A percentile compares a stretch with the other conserved stretches of the same genome.
phyloP scores from a whole-genome alignment of 257 asterid species.

The Rauvolfia tetraphylla region DNA sequence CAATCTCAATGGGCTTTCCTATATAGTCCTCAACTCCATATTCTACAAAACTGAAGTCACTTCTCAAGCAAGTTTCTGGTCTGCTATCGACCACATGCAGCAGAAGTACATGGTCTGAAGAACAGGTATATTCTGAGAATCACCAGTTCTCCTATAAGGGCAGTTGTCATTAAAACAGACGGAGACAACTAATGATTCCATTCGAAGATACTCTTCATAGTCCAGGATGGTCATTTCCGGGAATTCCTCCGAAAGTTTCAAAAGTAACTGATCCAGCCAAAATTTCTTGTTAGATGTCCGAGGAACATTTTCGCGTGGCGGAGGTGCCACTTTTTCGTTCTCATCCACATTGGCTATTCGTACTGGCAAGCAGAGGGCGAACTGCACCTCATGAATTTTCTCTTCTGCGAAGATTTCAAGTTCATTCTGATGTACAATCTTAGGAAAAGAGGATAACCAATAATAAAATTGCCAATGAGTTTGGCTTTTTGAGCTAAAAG shows the following conservation, averaged over 20 bases:
- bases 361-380: slow-evolving; percentile 45
- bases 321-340: slow-evolving; percentile 9
- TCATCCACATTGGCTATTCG: slow-evolving; percentile 12
- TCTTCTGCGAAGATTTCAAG: slow-evolving; percentile 30
- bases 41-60: slow-evolving; percentile 40
- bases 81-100: slow-evolving; percentile 54
- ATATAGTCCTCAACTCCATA: slow-evolving; percentile 16
- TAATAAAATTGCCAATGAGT: no score
- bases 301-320: slow-evolving; percentile 16
- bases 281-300: slow-evolving; percentile 13
- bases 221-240: slow-evolving; percentile 33
- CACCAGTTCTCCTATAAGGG: slow-evolving; percentile 32
- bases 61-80: slow-evolving; percentile 58
- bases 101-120: slow-evolving; percentile 32
- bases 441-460: no score
- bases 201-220: slow-evolving; percentile 33
- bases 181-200: slow-evolving; percentile 42
- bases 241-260: slow-evolving; percentile 29
- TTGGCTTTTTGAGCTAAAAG: no score
- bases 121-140: slow-evolving; percentile 8
- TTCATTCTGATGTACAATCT: slow-evolving; percentile 44
- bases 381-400: slow-evolving; percentile 44
- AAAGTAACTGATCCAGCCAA: slow-evolving; percentile 33
- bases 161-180: slow-evolving; percentile 48
- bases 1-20: not conserved